These are phyloP conservation scores for Petunia secreta DNA, from an alignment of 257 asterid genomes.

Conservation along the genomic window DNA sequence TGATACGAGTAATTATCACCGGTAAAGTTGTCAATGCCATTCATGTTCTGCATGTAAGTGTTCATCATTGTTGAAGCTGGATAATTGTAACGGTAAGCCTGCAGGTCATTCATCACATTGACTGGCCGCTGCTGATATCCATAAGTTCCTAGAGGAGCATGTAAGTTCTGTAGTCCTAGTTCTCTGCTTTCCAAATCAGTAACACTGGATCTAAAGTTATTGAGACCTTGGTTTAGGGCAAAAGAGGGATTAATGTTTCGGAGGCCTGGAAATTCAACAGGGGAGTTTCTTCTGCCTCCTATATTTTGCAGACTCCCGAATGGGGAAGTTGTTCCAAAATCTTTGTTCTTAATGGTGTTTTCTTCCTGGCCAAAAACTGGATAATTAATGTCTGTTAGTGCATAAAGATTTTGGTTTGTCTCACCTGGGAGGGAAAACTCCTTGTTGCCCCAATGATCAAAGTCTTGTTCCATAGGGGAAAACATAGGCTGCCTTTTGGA, in stretches of 20 bases:
- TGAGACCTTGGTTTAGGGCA: constrained; percentile 19
- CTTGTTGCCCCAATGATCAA: constrained; percentile 31
- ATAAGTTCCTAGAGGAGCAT: constrained; percentile 29
- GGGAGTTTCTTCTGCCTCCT: constrained; percentile 29
- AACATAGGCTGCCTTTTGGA: constrained; percentile 27
- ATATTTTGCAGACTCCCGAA: constrained; percentile 16
- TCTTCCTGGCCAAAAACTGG: constrained; percentile 33
- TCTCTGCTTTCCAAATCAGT: constrained; percentile 29
- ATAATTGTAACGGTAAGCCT: constrained; percentile 36
- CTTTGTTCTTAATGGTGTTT: constrained; percentile 23
- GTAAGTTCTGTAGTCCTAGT: constrained; percentile 31
- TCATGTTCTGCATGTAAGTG: constrained; percentile 32
- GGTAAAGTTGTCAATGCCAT: constrained; percentile 25
- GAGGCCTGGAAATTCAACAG: constrained; percentile 25
- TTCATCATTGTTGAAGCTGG: constrained; percentile 38
- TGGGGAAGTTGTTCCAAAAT: background rate
- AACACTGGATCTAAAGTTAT: background rate
- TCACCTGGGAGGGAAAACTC: constrained; percentile 24
- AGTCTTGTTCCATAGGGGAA: constrained; percentile 27
- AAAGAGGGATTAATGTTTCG: constrained; percentile 2
- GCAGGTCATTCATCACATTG: constrained; percentile 33
- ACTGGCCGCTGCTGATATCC: constrained; percentile 35
- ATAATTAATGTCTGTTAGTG: constrained; percentile 26
- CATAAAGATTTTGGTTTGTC: constrained; percentile 25
- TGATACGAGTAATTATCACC: constrained; percentile 34